Percentiles rank a stretch among this genome's conserved stretches.
phyloP scores from a whole-genome alignment of 208 protist species.

The Leishmania turanica region DNA sequence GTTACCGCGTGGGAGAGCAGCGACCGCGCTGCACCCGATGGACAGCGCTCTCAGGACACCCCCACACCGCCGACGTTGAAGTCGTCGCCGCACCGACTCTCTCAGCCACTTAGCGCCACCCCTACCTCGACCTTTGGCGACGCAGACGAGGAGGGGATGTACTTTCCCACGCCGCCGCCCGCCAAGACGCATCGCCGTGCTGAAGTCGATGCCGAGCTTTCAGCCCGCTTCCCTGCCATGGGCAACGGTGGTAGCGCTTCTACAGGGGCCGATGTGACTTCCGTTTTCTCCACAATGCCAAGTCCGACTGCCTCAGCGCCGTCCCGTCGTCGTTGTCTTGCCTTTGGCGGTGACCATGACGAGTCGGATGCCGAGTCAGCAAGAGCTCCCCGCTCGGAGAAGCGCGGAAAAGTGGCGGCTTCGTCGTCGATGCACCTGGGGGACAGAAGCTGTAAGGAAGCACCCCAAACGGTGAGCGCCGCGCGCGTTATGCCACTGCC shows the following conservation, averaged over 20 bases:
- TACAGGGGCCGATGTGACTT: background rate
- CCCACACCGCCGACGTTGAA: background rate
- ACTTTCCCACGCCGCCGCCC: constrained; percentile 22
- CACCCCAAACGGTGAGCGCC: background rate
- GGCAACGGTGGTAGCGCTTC: background rate
- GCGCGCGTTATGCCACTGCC: background rate
- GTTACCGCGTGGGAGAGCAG: background rate
- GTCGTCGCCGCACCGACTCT: background rate
- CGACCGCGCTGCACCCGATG: background rate
- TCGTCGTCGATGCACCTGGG: background rate
- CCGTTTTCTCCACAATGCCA: background rate
- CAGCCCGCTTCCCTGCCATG: background rate
- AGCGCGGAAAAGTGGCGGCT: background rate
- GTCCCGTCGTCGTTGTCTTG: background rate
- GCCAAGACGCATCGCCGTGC: background rate
- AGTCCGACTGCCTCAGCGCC: background rate
- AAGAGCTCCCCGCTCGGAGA: background rate
- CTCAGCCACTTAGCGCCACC: constrained; percentile 10
- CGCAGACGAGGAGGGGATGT: constrained; percentile 15
- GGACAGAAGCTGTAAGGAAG: background rate
- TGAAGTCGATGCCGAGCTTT: background rate
- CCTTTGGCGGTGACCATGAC: background rate
- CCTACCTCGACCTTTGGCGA: constrained; percentile 7
- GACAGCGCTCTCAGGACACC: background rate
- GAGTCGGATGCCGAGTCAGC: background rate